Evolutionary conservation across 306 rosid genomes (phyloP).

Genomic region (Argentina anserina): DNA sequence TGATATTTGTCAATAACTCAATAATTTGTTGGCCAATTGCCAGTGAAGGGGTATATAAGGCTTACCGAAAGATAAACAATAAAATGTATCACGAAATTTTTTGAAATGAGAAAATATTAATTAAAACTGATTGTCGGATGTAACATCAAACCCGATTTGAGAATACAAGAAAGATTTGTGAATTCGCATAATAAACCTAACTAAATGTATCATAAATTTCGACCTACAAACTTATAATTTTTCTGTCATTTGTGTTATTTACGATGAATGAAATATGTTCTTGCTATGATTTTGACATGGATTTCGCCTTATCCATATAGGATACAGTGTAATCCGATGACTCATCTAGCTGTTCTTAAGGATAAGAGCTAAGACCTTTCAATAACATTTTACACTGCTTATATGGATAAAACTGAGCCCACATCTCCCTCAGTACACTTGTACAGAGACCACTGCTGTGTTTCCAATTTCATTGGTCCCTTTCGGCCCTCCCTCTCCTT

Average conservation of each 20-base stretch:
- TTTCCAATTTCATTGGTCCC: neutral
- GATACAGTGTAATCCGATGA: slow-evolving; percentile 37
- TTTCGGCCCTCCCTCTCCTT: neutral
- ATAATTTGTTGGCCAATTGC: neutral
- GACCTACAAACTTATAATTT: neutral
- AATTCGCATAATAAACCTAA: neutral
- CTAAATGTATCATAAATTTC: neutral
- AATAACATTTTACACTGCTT: neutral
- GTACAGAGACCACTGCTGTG: neutral
- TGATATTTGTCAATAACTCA: too few relatives aligned
- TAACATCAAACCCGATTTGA: neutral
- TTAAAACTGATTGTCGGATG: neutral
- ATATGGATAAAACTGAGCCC: slow-evolving; percentile 38
- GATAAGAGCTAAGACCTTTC: slow-evolving; percentile 24
- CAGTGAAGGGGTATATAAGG: too few relatives aligned
- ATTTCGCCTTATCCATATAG: slow-evolving; percentile 23
- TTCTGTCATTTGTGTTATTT: neutral
- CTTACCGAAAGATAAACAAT: neutral
- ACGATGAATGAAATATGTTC: neutral
- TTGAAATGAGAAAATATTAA: too few relatives aligned
- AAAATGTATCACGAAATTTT: neutral
- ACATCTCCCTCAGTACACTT: neutral
- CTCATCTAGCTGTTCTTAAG: slow-evolving; percentile 31
- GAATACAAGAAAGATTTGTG: too few relatives aligned
- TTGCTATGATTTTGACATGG: neutral